phyloP scores from a whole-genome alignment of 768 basidiomycete species.

The Boletales sp. region DNA sequence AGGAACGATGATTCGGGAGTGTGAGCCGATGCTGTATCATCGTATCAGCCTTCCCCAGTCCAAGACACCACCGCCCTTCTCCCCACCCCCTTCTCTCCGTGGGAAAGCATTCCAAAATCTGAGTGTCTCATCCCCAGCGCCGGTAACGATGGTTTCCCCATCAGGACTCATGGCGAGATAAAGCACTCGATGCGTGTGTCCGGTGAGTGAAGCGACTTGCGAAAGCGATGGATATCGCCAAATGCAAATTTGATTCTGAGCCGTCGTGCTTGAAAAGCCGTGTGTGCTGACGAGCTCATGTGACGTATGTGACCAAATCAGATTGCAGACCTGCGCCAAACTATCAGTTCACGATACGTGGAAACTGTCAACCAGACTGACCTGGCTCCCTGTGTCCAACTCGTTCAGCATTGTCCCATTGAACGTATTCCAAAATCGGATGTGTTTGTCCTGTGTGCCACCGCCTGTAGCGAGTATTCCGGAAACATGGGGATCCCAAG shows the following conservation, averaged over 20 bases:
- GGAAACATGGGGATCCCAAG: conserved; percentile 94
- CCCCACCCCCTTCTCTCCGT: conserved; percentile 49
- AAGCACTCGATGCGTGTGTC: conserved; percentile 91
- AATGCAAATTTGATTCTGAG: conserved; percentile 94
- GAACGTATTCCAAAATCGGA: conserved; percentile 93
- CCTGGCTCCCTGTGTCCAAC: conserved; percentile 95
- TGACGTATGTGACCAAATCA: conserved; percentile 93
- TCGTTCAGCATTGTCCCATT: conserved; percentile 83
- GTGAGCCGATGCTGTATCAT: conserved; percentile 16
- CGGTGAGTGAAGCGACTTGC: conserved; percentile 92
- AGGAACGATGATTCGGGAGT: background rate
- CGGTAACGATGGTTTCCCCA: conserved; percentile 96
- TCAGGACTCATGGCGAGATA: conserved; percentile 98
- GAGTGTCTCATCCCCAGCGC: conserved; percentile 95
- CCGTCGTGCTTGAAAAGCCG: conserved; percentile 89
- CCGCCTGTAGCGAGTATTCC: conserved; percentile 93
- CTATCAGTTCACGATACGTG: conserved; percentile 3
- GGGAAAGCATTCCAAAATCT: conserved; percentile 98
- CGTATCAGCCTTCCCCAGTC: conserved; percentile 54
- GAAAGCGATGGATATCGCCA: conserved; percentile 93
- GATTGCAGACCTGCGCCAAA: conserved; percentile 81
- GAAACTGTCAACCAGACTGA: conserved; percentile 24
- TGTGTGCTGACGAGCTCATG: conserved; percentile 98
- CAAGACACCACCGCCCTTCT: conserved; percentile 37
- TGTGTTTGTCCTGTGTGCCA: conserved; percentile 98